A percentile compares a stretch with the other conserved stretches of the same genome.
Evolutionary conservation across 31 red algal species (phyloP).

Genomic region (Pterothamnion heteromorphum): DNA sequence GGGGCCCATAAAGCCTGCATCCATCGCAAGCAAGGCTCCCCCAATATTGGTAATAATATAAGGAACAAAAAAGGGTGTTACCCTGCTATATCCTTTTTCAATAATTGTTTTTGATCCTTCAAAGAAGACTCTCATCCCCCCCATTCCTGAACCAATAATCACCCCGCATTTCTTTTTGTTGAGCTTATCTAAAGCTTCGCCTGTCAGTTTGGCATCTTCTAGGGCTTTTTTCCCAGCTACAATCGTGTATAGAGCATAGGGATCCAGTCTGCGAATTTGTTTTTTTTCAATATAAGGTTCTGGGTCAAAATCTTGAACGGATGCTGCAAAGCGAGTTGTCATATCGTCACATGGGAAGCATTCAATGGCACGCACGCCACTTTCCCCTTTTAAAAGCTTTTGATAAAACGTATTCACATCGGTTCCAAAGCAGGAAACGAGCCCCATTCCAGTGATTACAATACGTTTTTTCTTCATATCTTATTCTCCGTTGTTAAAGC

Average conservation of each 20-base stretch:
- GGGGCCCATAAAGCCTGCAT: conserved; percentile 82
- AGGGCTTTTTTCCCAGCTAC: conserved; percentile 82
- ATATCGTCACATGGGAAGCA: conserved; percentile 63
- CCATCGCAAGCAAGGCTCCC: conserved; percentile 75
- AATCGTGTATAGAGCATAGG: conserved; percentile 68
- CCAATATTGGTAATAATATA: conserved; percentile 95
- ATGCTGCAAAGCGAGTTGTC: conserved; percentile 75
- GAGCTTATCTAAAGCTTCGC: conserved; percentile 58
- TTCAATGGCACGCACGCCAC: conserved; percentile 64
- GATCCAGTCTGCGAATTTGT: conserved; percentile 71
- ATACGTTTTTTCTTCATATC: conserved; percentile 49
- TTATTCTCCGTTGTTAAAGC: too few species aligned
- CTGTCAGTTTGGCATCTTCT: conserved; percentile 64
- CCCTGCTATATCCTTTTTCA: conserved; percentile 50
- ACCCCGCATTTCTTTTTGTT: conserved; percentile 69
- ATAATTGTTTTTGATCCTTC: conserved; percentile 72
- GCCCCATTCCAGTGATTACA: conserved; percentile 89
- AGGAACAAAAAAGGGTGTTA: conserved; percentile 97
- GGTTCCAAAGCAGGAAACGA: conserved; percentile 87
- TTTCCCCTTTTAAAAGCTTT: conserved; percentile 70
- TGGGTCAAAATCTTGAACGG: conserved; percentile 45
- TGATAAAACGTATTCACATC: conserved; percentile 80
- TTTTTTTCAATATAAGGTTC: conserved; percentile 66
- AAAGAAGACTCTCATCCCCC: conserved; percentile 71
- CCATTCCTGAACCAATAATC: conserved; percentile 84